phyloP scores from a whole-genome alignment of 2,329 filamentous ascomycete species.

The Sporothrix humicola region DNA sequence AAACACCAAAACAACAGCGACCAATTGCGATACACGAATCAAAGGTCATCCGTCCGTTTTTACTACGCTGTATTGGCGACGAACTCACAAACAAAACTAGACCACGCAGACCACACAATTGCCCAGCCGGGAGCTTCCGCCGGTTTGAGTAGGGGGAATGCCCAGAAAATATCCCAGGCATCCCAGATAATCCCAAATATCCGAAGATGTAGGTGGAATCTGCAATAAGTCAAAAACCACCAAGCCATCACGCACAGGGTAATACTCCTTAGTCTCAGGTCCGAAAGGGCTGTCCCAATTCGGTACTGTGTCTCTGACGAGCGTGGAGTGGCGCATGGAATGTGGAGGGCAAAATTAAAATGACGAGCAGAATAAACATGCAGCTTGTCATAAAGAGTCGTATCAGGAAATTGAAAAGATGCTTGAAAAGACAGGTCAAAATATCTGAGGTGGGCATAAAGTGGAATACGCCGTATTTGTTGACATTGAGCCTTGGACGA shows the following conservation, averaged over 20 bases:
- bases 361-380: not conserved
- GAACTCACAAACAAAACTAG: not conserved
- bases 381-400: not conserved
- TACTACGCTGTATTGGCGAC: not conserved
- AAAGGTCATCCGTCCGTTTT: too few relatives aligned
- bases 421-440: too few relatives aligned
- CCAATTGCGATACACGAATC: not conserved
- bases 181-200: too few relatives aligned
- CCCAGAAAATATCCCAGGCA: not conserved
- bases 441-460: too few relatives aligned
- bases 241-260: not conserved
- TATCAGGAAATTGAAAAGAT: too few relatives aligned
- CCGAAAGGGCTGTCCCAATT: not conserved
- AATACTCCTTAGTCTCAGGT: not conserved
- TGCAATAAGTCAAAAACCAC: not conserved
- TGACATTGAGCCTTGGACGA: not conserved
- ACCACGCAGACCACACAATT: not conserved
- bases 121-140: conserved; percentile 11
- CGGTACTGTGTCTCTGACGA: not conserved
- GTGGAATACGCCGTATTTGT: not conserved
- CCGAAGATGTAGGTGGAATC: too few relatives aligned
- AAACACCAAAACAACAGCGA: not conserved
- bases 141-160: not conserved
- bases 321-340: not conserved
- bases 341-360: not conserved